These are phyloP conservation scores for Chaetomium globosum DNA, from an alignment of 2,329 filamentous ascomycete species.

Conservation along the genomic window DNA sequence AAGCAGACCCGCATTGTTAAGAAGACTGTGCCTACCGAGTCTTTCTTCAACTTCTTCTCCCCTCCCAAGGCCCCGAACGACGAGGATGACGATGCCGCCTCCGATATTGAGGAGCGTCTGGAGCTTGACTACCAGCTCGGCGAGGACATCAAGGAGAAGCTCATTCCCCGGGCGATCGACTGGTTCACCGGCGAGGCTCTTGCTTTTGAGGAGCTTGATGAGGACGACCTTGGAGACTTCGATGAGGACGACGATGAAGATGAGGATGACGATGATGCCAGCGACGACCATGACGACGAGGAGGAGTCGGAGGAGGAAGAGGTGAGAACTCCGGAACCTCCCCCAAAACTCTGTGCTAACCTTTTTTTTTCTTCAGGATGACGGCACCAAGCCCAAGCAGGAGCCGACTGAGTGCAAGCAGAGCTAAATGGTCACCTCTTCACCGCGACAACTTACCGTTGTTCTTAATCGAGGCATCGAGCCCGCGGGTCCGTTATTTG, in stretches of 20 bases:
- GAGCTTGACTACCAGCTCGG: constrained; percentile 98
- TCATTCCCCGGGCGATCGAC: constrained; percentile 96
- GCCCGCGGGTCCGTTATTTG: constrained; percentile 20
- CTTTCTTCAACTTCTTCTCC: constrained; percentile 99
- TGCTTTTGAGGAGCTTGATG: constrained; percentile 89
- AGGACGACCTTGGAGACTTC: constrained; percentile 82
- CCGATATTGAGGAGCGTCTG: constrained; percentile 94
- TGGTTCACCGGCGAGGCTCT: constrained; percentile 99
- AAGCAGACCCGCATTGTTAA: constrained; percentile 99
- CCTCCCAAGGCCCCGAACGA: constrained; percentile 83
- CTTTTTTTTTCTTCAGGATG: constrained; percentile 65
- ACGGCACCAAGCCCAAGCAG: constrained; percentile 87
- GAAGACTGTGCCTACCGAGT: constrained; percentile 98
- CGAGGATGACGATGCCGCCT: constrained; percentile 73
- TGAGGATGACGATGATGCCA: constrained; percentile 83
- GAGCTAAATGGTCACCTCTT: constrained; percentile 60
- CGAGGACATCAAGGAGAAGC: constrained; percentile 99
- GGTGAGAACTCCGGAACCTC: constrained; percentile 49
- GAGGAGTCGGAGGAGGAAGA: constrained; percentile 75
- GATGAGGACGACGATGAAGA: constrained; percentile 95
- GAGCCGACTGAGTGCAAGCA: constrained; percentile 96
- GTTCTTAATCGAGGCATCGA: constrained; percentile 27
- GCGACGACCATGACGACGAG: constrained; percentile 78
- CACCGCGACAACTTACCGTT: constrained; percentile 15
- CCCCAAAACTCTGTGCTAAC: constrained; percentile 20